Evolutionary conservation across 164 flowering plant genomes (phyloP), one percentile per base, ranked within the genome.

Genomic region (Brasenia schreberi): DNA sequence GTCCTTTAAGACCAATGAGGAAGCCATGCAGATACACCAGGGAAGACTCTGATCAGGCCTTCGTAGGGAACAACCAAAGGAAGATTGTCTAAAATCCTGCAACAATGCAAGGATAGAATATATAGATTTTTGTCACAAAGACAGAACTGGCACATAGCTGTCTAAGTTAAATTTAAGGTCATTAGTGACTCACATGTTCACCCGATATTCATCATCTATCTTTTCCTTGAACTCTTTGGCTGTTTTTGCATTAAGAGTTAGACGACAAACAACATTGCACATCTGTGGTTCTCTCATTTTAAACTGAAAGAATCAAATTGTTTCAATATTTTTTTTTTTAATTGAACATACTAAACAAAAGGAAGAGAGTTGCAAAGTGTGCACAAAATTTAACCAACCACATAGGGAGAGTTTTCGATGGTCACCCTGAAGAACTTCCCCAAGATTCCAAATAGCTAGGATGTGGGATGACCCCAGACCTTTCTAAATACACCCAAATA

Each of bases 361-460:
- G 17, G 16, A 58, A 12, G 60, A 12, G 60, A 58, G 18, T 12
- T 58, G 18, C 16, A 58, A 12, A 14, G 16, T 58, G 60, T 12
- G 60, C 16, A 58, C 60, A 14, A 14, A 66, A 11, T 18, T 43
- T 27, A 75, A 71, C 90, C 64, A n/a, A 92, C 96, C 86, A 64
- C 83, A 77, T 77, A 92, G 33, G 88, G 85, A 68, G 96, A 90
- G 74, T 92, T 92, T 72, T 92, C 97, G 77, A 92, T 92, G 93
- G 80, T 92, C 98, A 63, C 98, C 98, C 43, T 97, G 96, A 74
- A 92, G 98, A 72, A 92, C 92, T 81, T 90, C 98, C n/a, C 96
- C 98, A 76, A 92, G 98, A 84, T 92, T 33, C 27, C 27, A 23
- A 23, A 23, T 23, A 23, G 27, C 27, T 23, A 23, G 27, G 27